Conservation (phyloP, 2,329 filamentous ascomycete species). For the Sporothrix mexicana region DNA sequence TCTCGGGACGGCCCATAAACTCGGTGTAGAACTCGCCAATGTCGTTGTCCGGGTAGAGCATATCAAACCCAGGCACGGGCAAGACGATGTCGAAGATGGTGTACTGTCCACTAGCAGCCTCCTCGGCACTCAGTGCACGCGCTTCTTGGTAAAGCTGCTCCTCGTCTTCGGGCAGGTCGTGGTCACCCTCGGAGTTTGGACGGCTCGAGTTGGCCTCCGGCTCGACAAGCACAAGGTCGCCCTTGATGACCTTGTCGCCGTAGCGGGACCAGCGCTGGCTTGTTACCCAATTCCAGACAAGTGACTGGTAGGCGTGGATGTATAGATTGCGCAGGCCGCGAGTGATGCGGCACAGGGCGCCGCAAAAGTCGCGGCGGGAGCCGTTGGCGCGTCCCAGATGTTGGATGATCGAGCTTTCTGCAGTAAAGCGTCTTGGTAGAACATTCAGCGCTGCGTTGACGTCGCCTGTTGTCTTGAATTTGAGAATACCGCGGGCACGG, state of each 20-base stretch:
- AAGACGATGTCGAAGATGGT: conserved; percentile 88
- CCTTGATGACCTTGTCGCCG: conserved; percentile 75
- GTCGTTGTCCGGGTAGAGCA: conserved; percentile 83
- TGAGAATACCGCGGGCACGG: conserved; percentile 78
- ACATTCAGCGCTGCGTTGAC: conserved; percentile 65
- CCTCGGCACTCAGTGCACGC: conserved; percentile 74
- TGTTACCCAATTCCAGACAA: conserved; percentile 88
- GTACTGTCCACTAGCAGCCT: conserved; percentile 76
- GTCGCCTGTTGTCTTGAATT: conserved; percentile 70
- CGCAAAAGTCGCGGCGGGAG: conserved; percentile 72
- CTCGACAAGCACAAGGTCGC: conserved; percentile 76
- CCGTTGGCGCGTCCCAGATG: conserved; percentile 66
- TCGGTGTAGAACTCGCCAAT: conserved; percentile 82
- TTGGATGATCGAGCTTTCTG: conserved; percentile 78
- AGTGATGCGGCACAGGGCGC: conserved; percentile 79
- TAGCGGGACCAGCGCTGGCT: conserved; percentile 80
- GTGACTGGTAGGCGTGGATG: conserved; percentile 93
- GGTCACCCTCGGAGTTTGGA: conserved; percentile 52
- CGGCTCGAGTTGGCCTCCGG: conserved; percentile 44
- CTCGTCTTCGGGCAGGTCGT: conserved; percentile 68
- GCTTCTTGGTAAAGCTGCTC: conserved; percentile 61
- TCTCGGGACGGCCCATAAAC: conserved; percentile 82
- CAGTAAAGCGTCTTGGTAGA: conserved; percentile 80
- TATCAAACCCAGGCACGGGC: conserved; percentile 88
- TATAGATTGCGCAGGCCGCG: conserved; percentile 90